Conservation (phyloP, 1,284 basidiomycete genomes). For the Cutaneotrichosporon arboriforme region DNA sequence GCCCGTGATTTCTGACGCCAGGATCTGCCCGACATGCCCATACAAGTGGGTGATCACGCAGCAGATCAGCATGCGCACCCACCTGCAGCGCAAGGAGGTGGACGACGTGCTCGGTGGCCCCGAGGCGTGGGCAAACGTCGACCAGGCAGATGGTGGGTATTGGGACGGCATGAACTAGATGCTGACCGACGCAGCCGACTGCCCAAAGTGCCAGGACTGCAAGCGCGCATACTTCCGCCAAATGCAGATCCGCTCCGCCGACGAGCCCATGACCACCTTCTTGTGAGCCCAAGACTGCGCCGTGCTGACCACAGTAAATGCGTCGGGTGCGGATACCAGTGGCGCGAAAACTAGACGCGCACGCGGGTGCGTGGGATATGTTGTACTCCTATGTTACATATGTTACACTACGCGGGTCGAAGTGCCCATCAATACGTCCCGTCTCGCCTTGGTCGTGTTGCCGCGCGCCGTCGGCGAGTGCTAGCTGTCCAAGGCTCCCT, state of each 20-base stretch:
- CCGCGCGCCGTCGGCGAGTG: neutral
- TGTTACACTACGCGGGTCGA: slow-evolving; percentile 5
- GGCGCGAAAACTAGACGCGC: slow-evolving; percentile 35
- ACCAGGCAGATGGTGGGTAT: slow-evolving; percentile 68
- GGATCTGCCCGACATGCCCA: slow-evolving; percentile 89
- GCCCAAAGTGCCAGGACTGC: slow-evolving; percentile 84
- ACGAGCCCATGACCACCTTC: slow-evolving; percentile 97
- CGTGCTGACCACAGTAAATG: slow-evolving; percentile 38
- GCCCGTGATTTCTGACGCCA: too few relatives aligned
- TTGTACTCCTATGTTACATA: slow-evolving; percentile 9
- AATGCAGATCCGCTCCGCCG: slow-evolving; percentile 90
- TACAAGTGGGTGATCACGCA: slow-evolving; percentile 80
- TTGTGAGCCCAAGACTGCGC: slow-evolving; percentile 49
- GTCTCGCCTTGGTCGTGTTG: slow-evolving; percentile 2
- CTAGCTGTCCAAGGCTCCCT: slow-evolving; percentile 26
- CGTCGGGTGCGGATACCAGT: slow-evolving; percentile 44
- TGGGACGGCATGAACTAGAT: too few relatives aligned
- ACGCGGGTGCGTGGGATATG: neutral
- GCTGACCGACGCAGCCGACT: slow-evolving; percentile 44
- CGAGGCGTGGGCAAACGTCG: slow-evolving; percentile 92
- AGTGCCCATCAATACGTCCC: slow-evolving; percentile 2
- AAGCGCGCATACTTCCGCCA: slow-evolving; percentile 86
- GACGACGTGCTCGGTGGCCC: slow-evolving; percentile 93
- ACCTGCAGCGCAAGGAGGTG: slow-evolving; percentile 74
- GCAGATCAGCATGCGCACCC: slow-evolving; percentile 78